Evolutionary conservation across 2,329 filamentous ascomycete genomes (phyloP).

Genomic region (Coniochaeta ligniaria): DNA sequence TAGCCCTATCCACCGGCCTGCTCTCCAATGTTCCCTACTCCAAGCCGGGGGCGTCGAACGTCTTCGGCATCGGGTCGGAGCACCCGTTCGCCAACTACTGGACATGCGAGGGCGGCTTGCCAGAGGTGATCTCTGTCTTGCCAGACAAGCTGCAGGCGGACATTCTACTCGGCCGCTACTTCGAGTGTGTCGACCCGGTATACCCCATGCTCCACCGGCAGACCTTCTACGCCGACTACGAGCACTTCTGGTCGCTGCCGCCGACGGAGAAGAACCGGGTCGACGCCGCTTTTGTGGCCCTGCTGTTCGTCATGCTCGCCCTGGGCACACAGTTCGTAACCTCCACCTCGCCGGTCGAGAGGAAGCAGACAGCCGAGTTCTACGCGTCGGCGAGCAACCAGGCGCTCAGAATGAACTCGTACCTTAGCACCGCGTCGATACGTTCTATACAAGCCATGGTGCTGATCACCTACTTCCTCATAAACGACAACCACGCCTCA

Average conservation of each 20-base stretch:
- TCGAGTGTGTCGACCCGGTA: constrained; percentile 68
- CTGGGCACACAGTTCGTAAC: constrained; percentile 73
- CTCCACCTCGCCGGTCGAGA: constrained; percentile 47
- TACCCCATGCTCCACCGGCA: constrained; percentile 75
- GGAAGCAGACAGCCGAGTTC: constrained; percentile 72
- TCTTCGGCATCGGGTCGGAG: constrained; percentile 74
- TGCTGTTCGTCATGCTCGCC: constrained; percentile 72
- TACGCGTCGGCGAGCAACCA: constrained; percentile 77
- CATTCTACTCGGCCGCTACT: constrained; percentile 57
- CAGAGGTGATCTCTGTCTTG: constrained; percentile 68
- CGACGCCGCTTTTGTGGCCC: constrained; percentile 63
- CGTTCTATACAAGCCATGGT: constrained; percentile 75
- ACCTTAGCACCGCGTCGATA: constrained; percentile 67
- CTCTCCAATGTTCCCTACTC: constrained; percentile 70
- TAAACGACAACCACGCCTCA: constrained; percentile 79
- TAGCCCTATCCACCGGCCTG: constrained; percentile 51
- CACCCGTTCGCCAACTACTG: constrained; percentile 81
- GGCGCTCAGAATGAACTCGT: constrained; percentile 66
- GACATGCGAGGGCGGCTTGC: constrained; percentile 69
- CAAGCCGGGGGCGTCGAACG: constrained; percentile 62
- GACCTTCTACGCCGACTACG: constrained; percentile 71
- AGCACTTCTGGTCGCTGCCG: constrained; percentile 64
- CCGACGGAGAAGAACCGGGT: constrained; percentile 48
- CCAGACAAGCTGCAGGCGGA: constrained; percentile 72
- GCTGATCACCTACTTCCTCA: constrained; percentile 74